Conservation (phyloP, 805 yeast species). For the Starmera quercuum region DNA sequence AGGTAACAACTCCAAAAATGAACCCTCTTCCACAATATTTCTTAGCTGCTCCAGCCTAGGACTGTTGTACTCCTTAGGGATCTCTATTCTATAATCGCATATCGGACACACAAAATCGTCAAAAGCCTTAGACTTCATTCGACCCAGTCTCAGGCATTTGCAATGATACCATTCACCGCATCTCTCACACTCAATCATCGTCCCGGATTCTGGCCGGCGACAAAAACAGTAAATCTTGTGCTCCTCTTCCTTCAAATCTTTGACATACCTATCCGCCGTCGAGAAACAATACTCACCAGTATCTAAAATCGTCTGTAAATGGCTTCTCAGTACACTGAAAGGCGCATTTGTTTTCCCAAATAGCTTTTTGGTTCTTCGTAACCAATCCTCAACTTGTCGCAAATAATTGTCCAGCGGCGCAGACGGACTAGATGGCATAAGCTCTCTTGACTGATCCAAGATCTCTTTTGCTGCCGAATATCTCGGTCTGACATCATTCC, state of each 20-base stretch:
- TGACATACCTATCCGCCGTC: constrained; percentile 14
- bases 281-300: constrained; percentile 16
- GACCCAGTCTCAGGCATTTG: constrained; percentile 40
- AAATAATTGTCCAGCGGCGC: constrained; percentile 15
- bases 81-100: constrained; percentile 33
- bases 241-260: constrained; percentile 6
- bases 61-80: constrained; percentile 24
- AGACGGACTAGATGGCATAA: constrained; percentile 1
- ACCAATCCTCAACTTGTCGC: constrained; percentile 29
- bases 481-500: constrained; percentile 23
- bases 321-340: constrained; percentile 19
- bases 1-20: constrained; percentile 22
- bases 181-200: constrained; percentile 63
- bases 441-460: constrained; percentile 14
- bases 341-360: constrained; percentile 30
- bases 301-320: constrained; percentile 17
- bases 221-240: constrained; percentile 48
- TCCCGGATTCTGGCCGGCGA: constrained; percentile 49
- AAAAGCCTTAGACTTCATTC: constrained; percentile 21
- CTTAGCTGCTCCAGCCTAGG: constrained; percentile 27
- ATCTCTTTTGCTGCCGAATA: constrained; percentile 20
- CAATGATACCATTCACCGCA: constrained; percentile 72
- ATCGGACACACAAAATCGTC: constrained; percentile 44
- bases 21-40: constrained; percentile 20
- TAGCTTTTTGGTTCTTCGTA: constrained; percentile 22